Evolutionary conservation across 345 rosid genomes (phyloP), one percentile per base, ranked within the genome.

Genomic region (Dipteronia dyeriana): DNA sequence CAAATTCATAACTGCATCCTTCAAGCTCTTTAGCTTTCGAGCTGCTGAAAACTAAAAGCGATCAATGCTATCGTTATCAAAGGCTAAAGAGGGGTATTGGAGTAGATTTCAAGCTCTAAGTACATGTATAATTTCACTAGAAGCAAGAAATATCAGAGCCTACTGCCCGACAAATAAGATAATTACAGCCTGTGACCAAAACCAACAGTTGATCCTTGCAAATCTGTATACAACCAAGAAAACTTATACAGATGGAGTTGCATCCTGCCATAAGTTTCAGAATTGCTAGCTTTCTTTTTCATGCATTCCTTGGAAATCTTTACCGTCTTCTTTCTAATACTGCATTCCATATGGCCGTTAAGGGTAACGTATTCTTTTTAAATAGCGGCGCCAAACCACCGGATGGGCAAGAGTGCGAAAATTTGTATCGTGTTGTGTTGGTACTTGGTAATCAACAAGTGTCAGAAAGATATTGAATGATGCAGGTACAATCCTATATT

Each of bases 301-400:
- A 83, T 79, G 79, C 85, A 54, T 73, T 81, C 86, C 85, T 41
- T 75, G 66, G 85, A 82, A 12, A 76, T 72, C 71, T 76, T 66
- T 13, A 79, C 74, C 88, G 81, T 83, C 83, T 75, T 81, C 71
- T 68, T 81, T 43, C 79, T 71, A 11, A 86, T 74, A 17, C 86
- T 86, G 76, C 66, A 74, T 67, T 14, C n/a, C n/a, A n/a, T n/a
- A n/a, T 26, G 1, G 19, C 54, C 54, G 8, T 41, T 41, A 41
- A 0, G 9, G 45, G 45, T 41, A 41, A 41, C 2, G 9, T 41
- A 7, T 41, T 41, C 45, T 7, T 41, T 41, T 41, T 41, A 2
- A 41, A 41, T 41, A 41, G 3, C 7, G n/a, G 45, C 1, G 10
- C 0, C 45, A 41, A 7, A 9, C 45, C 45, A 41, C 45, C 34